Conservation (phyloP, 257 asterid genomes). For the Agastache rugosa region DNA sequence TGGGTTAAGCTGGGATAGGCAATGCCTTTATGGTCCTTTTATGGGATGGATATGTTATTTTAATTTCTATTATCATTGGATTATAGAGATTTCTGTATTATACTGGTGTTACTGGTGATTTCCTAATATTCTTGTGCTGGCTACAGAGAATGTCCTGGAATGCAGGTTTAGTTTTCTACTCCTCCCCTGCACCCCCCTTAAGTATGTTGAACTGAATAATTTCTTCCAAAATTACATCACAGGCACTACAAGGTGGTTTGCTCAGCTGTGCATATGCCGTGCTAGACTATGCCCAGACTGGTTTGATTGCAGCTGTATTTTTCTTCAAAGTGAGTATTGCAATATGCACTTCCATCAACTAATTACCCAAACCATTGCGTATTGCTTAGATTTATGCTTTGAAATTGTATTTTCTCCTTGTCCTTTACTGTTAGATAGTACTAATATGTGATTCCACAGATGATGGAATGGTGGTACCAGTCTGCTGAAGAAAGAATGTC, state of each 20-base stretch:
- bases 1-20: slow-evolving; percentile 9
- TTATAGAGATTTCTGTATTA: background rate
- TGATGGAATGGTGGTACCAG: slow-evolving; percentile 99
- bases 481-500: slow-evolving; percentile 99
- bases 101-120: slow-evolving; percentile 20
- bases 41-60: background rate
- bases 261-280: slow-evolving; percentile 80
- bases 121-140: slow-evolving; percentile 13
- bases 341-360: slow-evolving; percentile 19
- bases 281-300: slow-evolving; percentile 98
- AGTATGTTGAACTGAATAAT: slow-evolving; percentile 27
- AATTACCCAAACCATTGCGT: background rate
- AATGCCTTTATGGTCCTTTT: slow-evolving; percentile 9
- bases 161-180: slow-evolving; percentile 2
- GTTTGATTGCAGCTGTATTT: slow-evolving; percentile 96
- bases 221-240: slow-evolving; percentile 42
- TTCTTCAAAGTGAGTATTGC: slow-evolving; percentile 80
- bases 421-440: slow-evolving; percentile 6
- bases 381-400: background rate
- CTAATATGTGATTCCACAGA: slow-evolving; percentile 49
- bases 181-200: background rate
- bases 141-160: slow-evolving; percentile 7
- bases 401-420: background rate
- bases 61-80: background rate
- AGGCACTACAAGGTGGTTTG: slow-evolving; percentile 86